These are phyloP conservation scores for Xylariaceae sp. DNA, from an alignment of 2,329 filamentous ascomycete species.

Conservation along the genomic window DNA sequence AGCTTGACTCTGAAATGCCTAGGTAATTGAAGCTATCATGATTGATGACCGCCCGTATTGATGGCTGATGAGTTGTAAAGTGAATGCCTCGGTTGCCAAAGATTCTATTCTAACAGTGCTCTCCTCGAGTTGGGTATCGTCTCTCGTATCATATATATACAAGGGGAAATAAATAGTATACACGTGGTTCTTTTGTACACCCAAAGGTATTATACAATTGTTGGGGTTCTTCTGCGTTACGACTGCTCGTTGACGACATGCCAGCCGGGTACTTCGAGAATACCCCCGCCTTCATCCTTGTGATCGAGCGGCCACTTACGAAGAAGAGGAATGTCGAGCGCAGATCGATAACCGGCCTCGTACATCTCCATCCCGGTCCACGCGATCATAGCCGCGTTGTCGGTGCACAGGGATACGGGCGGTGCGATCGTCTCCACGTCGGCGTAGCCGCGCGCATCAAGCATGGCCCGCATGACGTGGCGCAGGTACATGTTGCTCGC, in stretches of 20 bases:
- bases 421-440: constrained; percentile 64
- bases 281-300: constrained; percentile 54
- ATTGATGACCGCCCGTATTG: too few species aligned
- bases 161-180: constrained; percentile 5
- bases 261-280: constrained; percentile 51
- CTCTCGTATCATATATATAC: constrained; percentile 4
- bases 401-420: constrained; percentile 74
- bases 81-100: too few species aligned
- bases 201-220: too few species aligned
- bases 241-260: not conserved
- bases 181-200: too few species aligned
- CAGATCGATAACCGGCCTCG: constrained; percentile 64
- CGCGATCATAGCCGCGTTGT: constrained; percentile 96
- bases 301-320: constrained; percentile 72
- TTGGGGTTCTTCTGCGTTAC: not conserved
- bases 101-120: too few species aligned
- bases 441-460: constrained; percentile 62
- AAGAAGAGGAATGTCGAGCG: constrained; percentile 53
- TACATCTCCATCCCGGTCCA: constrained; percentile 95
- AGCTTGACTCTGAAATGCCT: too few species aligned
- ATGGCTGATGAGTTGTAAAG: too few species aligned
- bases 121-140: too few species aligned
- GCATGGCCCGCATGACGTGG: constrained; percentile 51
- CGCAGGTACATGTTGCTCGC: constrained; percentile 78
- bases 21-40: too few species aligned